Percentiles rank a stretch among this genome's conserved stretches.
Evolutionary conservation across 768 basidiomycete genomes (phyloP).

Genomic region (Phlebiopsis gigantea): DNA sequence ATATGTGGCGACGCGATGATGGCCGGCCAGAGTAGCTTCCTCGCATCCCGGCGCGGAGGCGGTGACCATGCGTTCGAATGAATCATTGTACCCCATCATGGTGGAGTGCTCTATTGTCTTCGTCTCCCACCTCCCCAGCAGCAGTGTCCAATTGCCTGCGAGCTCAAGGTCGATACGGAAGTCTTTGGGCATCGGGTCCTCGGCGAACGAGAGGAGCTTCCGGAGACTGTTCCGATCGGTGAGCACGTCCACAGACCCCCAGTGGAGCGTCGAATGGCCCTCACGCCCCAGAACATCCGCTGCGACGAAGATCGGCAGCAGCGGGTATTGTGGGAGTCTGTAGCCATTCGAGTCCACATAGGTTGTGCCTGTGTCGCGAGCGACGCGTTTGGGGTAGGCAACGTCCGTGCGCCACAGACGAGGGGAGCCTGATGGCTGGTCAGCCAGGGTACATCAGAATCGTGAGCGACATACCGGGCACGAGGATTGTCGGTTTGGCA

Average conservation of each 20-base stretch:
- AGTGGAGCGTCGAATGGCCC: conserved; percentile 28
- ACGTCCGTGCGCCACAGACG: conserved; percentile 45
- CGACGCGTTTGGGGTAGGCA: conserved; percentile 46
- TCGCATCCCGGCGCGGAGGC: conserved; percentile 14
- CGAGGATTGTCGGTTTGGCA: conserved; percentile 23
- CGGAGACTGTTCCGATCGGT: conserved; percentile 54
- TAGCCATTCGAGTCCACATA: conserved; percentile 57
- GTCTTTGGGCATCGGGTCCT: neutral
- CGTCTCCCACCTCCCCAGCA: conserved; percentile 59
- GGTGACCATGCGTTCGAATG: conserved; percentile 41
- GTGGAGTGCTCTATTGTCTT: conserved; percentile 15
- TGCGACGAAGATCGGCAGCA: conserved; percentile 56
- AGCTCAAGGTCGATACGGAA: conserved; percentile 73
- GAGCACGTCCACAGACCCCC: conserved; percentile 38
- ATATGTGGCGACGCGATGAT: conserved; percentile 22
- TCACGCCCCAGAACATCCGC: conserved; percentile 36
- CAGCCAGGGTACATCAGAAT: neutral
- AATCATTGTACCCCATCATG: conserved; percentile 47
- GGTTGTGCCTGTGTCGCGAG: conserved; percentile 43
- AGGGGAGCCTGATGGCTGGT: conserved; percentile 45
- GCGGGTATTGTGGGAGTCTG: conserved; percentile 30
- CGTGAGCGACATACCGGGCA: conserved; percentile 21
- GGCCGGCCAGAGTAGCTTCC: conserved; percentile 9
- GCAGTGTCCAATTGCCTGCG: conserved; percentile 48
- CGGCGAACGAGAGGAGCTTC: conserved; percentile 2